A percentile compares a stretch with the other conserved stretches of the same genome.
These are phyloP conservation scores for Saturnispora galanensis DNA, from an alignment of 805 yeast species.

Conservation along the genomic window DNA sequence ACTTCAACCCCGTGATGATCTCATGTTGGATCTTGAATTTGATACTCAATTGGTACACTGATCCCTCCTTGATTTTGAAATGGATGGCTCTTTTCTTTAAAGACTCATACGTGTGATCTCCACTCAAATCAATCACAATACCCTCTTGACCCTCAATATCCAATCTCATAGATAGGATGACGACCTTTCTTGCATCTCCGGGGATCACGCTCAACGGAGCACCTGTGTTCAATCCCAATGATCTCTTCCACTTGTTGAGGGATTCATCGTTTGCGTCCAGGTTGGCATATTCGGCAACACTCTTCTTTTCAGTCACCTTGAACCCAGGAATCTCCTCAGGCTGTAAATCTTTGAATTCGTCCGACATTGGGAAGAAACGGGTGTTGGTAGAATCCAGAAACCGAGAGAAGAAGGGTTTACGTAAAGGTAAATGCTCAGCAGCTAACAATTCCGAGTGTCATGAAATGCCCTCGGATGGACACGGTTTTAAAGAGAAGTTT, in stretches of 20 bases:
- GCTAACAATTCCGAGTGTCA: neutral
- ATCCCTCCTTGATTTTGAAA: slow-evolving; percentile 69
- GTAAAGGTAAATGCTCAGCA: too few relatives aligned
- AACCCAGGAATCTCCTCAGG: slow-evolving; percentile 60
- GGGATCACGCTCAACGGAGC: slow-evolving; percentile 52
- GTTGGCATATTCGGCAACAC: slow-evolving; percentile 71
- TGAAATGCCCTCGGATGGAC: too few relatives aligned
- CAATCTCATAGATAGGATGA: slow-evolving; percentile 66
- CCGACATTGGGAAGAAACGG: slow-evolving; percentile 6
- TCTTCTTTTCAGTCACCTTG: slow-evolving; percentile 59
- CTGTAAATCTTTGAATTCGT: slow-evolving; percentile 40
- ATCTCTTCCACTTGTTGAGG: slow-evolving; percentile 82
- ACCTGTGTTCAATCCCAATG: slow-evolving; percentile 63
- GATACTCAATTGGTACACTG: slow-evolving; percentile 61
- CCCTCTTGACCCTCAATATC: slow-evolving; percentile 60
- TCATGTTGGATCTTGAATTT: slow-evolving; percentile 75
- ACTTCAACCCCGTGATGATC: slow-evolving; percentile 82
- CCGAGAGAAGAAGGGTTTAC: too few relatives aligned
- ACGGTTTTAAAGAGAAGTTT: too few relatives aligned
- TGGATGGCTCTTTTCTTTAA: slow-evolving; percentile 45
- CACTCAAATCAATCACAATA: slow-evolving; percentile 56
- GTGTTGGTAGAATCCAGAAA: too few relatives aligned
- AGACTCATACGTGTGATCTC: slow-evolving; percentile 44
- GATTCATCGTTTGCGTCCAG: slow-evolving; percentile 88
- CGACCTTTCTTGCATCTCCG: slow-evolving; percentile 69